phyloP scores from a whole-genome alignment of 768 basidiomycete genomes.

The Leccinum fibrillosum region DNA sequence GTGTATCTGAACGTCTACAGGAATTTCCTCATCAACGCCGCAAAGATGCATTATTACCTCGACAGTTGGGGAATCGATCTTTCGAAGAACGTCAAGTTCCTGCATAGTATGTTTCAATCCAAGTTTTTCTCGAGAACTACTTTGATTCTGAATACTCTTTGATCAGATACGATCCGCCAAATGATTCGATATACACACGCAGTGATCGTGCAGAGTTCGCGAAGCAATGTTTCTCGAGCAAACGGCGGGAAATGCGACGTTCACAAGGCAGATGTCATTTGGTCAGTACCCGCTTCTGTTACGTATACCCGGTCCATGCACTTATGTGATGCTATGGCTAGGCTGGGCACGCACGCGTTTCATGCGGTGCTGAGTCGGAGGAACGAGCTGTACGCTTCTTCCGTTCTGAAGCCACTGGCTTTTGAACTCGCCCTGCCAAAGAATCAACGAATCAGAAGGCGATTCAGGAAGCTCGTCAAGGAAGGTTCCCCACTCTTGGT shows the following conservation, averaged over 20 bases:
- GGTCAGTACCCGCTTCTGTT: constrained; percentile 44
- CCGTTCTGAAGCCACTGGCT: constrained; percentile 45
- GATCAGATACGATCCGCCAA: constrained; percentile 58
- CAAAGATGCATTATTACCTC: constrained; percentile 86
- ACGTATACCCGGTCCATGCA: background rate
- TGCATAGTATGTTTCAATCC: constrained; percentile 45
- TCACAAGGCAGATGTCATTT: constrained; percentile 51
- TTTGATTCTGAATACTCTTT: background rate
- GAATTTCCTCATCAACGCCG: constrained; percentile 74
- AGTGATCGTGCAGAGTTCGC: constrained; percentile 46
- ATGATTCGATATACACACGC: constrained; percentile 56
- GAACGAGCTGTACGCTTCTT: constrained; percentile 44
- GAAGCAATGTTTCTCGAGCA: constrained; percentile 37
- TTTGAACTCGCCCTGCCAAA: constrained; percentile 49
- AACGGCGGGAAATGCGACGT: constrained; percentile 42
- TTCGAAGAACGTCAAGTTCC: constrained; percentile 45
- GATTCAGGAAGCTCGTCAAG: constrained; percentile 46
- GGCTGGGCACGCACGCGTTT: constrained; percentile 84
- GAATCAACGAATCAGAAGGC: constrained; percentile 39
- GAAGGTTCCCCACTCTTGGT: constrained; percentile 22
- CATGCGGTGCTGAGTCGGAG: constrained; percentile 56
- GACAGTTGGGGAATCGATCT: constrained; percentile 51
- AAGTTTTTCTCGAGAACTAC: background rate
- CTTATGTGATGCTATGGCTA: constrained; percentile 27
- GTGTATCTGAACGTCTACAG: constrained; percentile 86